Evolutionary conservation across 495 filamentous ascomycete species (phyloP), one percentile per base, ranked within the genome.

Genomic region (Xylaria grammica): DNA sequence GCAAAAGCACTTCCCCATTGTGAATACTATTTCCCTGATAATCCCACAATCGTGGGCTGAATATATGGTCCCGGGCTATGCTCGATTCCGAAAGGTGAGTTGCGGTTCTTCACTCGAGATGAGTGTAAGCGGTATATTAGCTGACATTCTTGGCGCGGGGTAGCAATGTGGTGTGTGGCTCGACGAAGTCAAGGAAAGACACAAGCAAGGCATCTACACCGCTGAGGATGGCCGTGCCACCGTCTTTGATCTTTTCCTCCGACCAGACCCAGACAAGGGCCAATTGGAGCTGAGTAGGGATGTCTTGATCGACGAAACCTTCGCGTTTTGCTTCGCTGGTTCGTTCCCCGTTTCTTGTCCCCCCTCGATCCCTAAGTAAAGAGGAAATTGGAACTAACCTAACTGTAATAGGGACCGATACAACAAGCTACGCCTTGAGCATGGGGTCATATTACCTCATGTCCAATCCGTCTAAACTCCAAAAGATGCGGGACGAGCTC

Each of bases 281-380:
- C 40, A 60, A 15, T 4, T 42, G 13, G 24, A 27, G 8, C 38
- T 58, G 1, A 40, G 54, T 1, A 58, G n/a, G 20, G 54, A 58
- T 10, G 36, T 45, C 22, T 27, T 58, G 19, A 45, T 58, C 22
- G 54, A 58, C 9, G 54, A 58, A 20, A 32, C 36, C 34, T 58
- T 58, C 22, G 54, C 54, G n/a, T 45, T 58, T 32, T 58, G 54
- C 54, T 58, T 58, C 24, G 54, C 54, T 15, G 51, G 51, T 54
- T 20, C n/a, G 51, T 36, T 36, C 4, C 32, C 32, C 27, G n/a
- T n/a, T n/a, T n/a, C 30, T 19, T 24, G 5, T 11, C 13, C 51
- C 8, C 11, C 4, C 24, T 50, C 10, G 17, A 10, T 3, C 1
- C 9, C 9, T 10, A 6, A 17, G 4, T n/a, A 19, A 30, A 7